These are phyloP conservation scores for Claviceps digitariae DNA, from an alignment of 2,329 filamentous ascomycete genomes.

Conservation along the genomic window DNA sequence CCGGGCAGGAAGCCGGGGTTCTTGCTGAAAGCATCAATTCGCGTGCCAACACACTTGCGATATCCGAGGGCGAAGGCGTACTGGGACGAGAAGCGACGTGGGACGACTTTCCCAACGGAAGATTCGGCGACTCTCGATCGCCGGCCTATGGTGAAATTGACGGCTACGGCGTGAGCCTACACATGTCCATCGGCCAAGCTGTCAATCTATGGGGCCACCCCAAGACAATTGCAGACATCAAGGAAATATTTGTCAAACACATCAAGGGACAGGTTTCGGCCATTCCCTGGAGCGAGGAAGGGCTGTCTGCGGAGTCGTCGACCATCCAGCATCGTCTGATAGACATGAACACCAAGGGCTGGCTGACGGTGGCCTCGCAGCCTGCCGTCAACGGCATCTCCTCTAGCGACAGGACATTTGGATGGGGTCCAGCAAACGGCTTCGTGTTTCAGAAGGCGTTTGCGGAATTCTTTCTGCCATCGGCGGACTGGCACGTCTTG, in stretches of 20 bases:
- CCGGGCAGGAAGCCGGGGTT: slow-evolving; percentile 64
- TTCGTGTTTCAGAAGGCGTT: slow-evolving; percentile 99
- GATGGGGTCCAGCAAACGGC: slow-evolving; percentile 84
- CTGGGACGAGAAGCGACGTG: slow-evolving; percentile 91
- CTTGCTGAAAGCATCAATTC: slow-evolving; percentile 61
- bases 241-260: slow-evolving; percentile 65
- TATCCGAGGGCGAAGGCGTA: slow-evolving; percentile 83
- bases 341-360: slow-evolving; percentile 64
- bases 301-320: slow-evolving; percentile 68
- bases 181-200: slow-evolving; percentile 76
- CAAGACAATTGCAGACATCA: slow-evolving; percentile 56
- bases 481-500: slow-evolving; percentile 56
- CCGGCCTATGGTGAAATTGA: slow-evolving; percentile 94
- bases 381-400: slow-evolving; percentile 79
- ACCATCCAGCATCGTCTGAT: slow-evolving; percentile 67
- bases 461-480: slow-evolving; percentile 85
- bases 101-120: slow-evolving; percentile 96
- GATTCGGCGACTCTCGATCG: slow-evolving; percentile 86
- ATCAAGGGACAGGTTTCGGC: slow-evolving; percentile 66
- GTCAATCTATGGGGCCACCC: slow-evolving; percentile 78
- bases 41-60: slow-evolving; percentile 74
- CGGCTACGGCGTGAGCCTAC: slow-evolving; percentile 92
- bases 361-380: slow-evolving; percentile 95
- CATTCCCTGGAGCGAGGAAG: slow-evolving; percentile 90
- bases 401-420: slow-evolving; percentile 66